A percentile compares a stretch with the other conserved stretches of the same genome.
These are phyloP conservation scores for Colletotrichum sp. DNA, from an alignment of 2,329 filamentous ascomycete species.

Conservation along the genomic window DNA sequence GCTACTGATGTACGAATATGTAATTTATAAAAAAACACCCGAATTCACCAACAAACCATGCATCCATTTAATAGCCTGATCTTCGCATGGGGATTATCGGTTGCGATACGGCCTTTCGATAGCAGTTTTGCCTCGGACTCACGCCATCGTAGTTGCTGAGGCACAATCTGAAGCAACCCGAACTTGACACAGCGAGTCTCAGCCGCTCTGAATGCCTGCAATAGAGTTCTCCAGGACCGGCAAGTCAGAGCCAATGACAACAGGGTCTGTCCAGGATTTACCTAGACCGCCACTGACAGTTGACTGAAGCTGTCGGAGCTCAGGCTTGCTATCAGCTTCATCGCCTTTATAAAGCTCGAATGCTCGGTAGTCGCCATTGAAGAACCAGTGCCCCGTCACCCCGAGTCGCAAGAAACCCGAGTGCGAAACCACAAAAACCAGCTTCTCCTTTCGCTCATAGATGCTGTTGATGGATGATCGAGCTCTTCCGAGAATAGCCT, in stretches of 20 bases:
- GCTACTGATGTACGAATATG: not conserved
- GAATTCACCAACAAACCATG: not conserved
- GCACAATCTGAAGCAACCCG: not conserved
- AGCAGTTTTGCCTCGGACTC: not conserved
- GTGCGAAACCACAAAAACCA: constrained; percentile 70
- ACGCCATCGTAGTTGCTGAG: not conserved
- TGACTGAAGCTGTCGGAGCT: constrained; percentile 50
- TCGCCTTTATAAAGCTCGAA: constrained; percentile 55
- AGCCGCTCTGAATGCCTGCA: not conserved
- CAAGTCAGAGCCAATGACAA: constrained; percentile 43
- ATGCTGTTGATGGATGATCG: constrained; percentile 55
- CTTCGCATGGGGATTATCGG: not conserved
- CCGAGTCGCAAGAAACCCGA: constrained; percentile 66
- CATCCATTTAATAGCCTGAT: not conserved
- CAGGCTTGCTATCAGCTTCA: constrained; percentile 29
- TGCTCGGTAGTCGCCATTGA: constrained; percentile 69
- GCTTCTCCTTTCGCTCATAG: constrained; percentile 59
- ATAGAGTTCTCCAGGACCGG: constrained; percentile 26
- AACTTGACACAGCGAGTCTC: not conserved
- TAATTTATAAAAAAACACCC: not conserved
- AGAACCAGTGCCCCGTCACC: constrained; percentile 60
- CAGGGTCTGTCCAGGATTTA: constrained; percentile 36
- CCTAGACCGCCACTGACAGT: constrained; percentile 41
- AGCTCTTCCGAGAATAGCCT: constrained; percentile 60
- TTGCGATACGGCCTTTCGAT: not conserved